Base-by-base conservation (phyloP, 2,329 filamentous ascomycete genomes). In the Phaeophleospora eucalypticola region DNA sequence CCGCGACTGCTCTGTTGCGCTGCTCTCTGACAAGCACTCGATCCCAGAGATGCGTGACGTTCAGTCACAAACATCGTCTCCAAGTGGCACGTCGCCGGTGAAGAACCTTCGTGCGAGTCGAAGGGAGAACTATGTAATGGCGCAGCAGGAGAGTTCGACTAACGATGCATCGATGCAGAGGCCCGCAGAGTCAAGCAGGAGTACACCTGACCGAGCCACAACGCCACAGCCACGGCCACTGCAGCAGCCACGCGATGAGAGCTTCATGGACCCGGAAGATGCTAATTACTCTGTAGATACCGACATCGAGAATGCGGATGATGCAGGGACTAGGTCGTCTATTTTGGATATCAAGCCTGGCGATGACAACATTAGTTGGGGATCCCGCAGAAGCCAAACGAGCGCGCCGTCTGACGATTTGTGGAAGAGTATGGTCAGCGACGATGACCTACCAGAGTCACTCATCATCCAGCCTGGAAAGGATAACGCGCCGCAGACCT, bases 261-360 rank as follows among this genome's bases (percentile, higher is more conserved):
- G 20, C 24, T 51, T 39, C 12, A 41, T 46, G 4, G 46, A 38
- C 10, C 24, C 36, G 10, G 21, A 38, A 10, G 69, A 70, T 44
- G 65, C 68, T 33, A 68, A 71, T 47, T 56, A 67, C 16, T 71
- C 70, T 55, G 67, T 69, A 16, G 68, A 73, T 56, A 68, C 68
- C 33, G 58, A 54, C 16, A 67, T 66, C n/a, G 65, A 69, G 16
- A 62, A 68, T 18, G 62, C 63, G 10, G 42, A 35, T 9, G 36
- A 33, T 15, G 21, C 35, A 7, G 16, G 15, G 29, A 9, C 21
- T 2, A 21, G 46, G 42, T 36, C 51, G 24, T 41, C 50, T 2
- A 52, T 56, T 6, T 49, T 60, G 16, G 65, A 65, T 14, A 68
- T 68, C 32, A 54, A 58, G 15, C 52, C 60, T 18, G 65, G 65